Evolutionary conservation across 108 stramenopile genomes (phyloP).

Genomic region (Cyclotella sp.): DNA sequence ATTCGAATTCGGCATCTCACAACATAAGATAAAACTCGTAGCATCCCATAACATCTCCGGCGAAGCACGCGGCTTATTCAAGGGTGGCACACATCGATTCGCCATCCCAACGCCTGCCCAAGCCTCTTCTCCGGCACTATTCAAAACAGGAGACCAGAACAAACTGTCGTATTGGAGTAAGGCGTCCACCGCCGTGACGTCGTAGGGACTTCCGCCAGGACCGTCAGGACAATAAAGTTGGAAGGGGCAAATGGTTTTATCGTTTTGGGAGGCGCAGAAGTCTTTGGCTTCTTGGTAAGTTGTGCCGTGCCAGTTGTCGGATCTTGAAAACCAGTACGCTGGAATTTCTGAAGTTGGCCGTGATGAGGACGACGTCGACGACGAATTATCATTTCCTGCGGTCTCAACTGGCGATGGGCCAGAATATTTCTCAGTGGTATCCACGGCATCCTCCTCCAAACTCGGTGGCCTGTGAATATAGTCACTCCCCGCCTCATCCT

Average conservation of each 20-base stretch:
- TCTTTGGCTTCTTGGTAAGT: constrained; percentile 12
- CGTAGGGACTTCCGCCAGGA: background rate
- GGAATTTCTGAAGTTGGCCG: background rate
- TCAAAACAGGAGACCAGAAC: constrained; percentile 16
- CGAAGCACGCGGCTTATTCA: background rate
- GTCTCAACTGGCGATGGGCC: too few relatives aligned
- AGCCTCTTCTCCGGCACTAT: background rate
- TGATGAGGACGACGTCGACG: background rate
- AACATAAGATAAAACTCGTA: constrained; percentile 15
- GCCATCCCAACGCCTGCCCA: constrained; percentile 1
- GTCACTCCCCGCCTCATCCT: constrained; percentile 1
- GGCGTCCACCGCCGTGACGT: background rate
- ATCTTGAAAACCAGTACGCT: constrained; percentile 1
- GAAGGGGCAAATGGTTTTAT: constrained; percentile 12
- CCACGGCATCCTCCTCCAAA: constrained; percentile 11
- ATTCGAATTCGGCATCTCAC: background rate
- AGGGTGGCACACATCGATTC: constrained; percentile 9
- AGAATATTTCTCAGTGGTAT: background rate
- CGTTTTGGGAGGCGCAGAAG: constrained; percentile 11
- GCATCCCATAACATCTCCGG: background rate
- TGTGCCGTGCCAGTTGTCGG: constrained; percentile 12
- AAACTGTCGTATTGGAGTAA: background rate
- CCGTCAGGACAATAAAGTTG: constrained; percentile 14
- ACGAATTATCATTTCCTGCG: too few relatives aligned
- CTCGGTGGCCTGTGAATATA: background rate